Percentiles rank a stretch among this genome's conserved stretches.
phyloP scores from a whole-genome alignment of 2,329 filamentous ascomycete genomes.

The Bipolaris cookei region DNA sequence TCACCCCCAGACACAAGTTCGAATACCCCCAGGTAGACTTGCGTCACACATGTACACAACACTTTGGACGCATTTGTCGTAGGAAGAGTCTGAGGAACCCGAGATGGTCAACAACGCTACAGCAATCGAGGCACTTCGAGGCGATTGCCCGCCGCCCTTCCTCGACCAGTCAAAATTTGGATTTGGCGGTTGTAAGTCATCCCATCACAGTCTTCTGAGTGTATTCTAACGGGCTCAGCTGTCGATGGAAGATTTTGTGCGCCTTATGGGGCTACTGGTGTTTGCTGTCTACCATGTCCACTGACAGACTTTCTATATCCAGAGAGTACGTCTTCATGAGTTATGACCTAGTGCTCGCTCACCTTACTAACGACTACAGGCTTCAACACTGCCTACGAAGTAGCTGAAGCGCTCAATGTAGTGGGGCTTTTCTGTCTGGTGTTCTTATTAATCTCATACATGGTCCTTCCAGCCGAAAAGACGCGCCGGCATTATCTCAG shows the following conservation, averaged over 20 bases:
- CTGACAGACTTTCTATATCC: constrained; percentile 77
- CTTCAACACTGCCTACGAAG: constrained; percentile 64
- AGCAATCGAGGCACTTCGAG: constrained; percentile 46
- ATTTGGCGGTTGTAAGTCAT: constrained; percentile 69
- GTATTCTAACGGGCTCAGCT: constrained; percentile 53
- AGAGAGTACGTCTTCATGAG: constrained; percentile 53
- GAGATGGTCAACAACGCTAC: constrained; percentile 32
- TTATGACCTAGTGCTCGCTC: constrained; percentile 17
- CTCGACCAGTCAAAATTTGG: constrained; percentile 67
- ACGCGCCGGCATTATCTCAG: constrained; percentile 93
- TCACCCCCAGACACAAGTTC: constrained; percentile 1
- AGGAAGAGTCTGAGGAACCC: constrained; percentile 2
- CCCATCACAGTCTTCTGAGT: not conserved
- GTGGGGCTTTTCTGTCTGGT: constrained; percentile 72
- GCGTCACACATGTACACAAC: constrained; percentile 24
- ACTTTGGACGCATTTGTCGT: constrained; percentile 36
- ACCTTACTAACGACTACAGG: constrained; percentile 41
- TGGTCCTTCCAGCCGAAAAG: constrained; percentile 81
- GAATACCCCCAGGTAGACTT: constrained; percentile 14
- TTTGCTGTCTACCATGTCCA: constrained; percentile 91
- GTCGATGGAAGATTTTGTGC: constrained; percentile 65
- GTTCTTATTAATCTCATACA: constrained; percentile 81
- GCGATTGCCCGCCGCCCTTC: constrained; percentile 72
- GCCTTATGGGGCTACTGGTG: constrained; percentile 52
- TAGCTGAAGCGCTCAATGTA: constrained; percentile 84